Evolutionary conservation across 352 stramenopile genomes (phyloP).

Genomic region (Pythium brachiatum): DNA sequence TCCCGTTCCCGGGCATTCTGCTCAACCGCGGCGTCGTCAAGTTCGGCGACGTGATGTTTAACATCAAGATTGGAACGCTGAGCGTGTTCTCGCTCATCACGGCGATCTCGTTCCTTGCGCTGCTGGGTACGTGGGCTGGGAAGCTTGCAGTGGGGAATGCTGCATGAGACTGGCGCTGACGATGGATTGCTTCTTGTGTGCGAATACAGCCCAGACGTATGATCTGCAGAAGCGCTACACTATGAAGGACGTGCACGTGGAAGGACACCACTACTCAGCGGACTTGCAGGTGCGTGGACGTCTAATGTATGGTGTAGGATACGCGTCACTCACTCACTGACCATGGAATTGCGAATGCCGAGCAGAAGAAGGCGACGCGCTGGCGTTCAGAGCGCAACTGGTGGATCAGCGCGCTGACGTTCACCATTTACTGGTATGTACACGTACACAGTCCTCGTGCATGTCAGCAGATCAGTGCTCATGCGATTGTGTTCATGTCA

Average conservation of each 20-base stretch:
- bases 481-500: conserved; percentile 3
- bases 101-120: conserved; percentile 63
- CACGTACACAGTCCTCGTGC: no score
- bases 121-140: conserved; percentile 24
- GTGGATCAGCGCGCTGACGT: conserved; percentile 84
- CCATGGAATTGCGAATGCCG: neutral
- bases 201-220: conserved; percentile 54
- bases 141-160: neutral
- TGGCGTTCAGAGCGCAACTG: conserved; percentile 81
- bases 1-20: conserved; percentile 60
- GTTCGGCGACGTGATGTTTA: conserved; percentile 72
- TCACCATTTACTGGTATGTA: conserved; percentile 80
- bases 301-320: neutral
- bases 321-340: neutral
- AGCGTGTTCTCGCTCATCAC: conserved; percentile 79
- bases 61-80: conserved; percentile 67
- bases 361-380: conserved; percentile 67
- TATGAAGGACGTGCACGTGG: conserved; percentile 20
- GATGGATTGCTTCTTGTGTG: neutral
- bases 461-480: no score
- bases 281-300: conserved; percentile 53
- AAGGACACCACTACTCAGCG: conserved; percentile 67
- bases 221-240: conserved; percentile 80
- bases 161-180: neutral
- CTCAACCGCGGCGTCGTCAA: conserved; percentile 70